Percentiles rank a stretch among this genome's conserved stretches.
Evolutionary conservation across 768 basidiomycete species (phyloP).

Genomic region (Pleurotus tuber-regium): DNA sequence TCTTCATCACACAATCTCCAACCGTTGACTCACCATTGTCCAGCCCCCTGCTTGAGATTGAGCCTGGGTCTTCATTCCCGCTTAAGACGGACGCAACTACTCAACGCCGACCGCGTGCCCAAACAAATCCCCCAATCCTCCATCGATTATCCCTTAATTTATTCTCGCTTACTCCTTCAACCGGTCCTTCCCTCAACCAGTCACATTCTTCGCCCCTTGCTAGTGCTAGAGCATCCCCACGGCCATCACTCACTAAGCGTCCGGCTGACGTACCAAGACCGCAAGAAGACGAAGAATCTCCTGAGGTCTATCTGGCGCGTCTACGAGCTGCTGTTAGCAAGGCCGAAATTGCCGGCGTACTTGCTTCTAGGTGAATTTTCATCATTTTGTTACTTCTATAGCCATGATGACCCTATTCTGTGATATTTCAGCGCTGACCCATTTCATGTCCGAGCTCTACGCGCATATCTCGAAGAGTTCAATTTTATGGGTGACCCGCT

Average conservation of each 20-base stretch:
- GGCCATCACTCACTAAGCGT: constrained; percentile 41
- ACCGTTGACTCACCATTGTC: constrained; percentile 16
- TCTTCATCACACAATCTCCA: constrained; percentile 23
- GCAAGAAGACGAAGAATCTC: constrained; percentile 56
- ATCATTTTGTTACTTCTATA: background rate
- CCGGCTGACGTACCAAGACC: constrained; percentile 51
- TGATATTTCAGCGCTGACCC: constrained; percentile 56
- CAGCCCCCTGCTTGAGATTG: constrained; percentile 14
- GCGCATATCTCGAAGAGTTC: constrained; percentile 71
- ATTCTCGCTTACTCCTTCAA: constrained; percentile 43
- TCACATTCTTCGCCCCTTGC: background rate
- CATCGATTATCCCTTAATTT: constrained; percentile 69
- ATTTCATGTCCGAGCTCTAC: constrained; percentile 69
- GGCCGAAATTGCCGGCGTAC: constrained; percentile 73
- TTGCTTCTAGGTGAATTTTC: constrained; percentile 72
- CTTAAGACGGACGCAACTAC: constrained; percentile 18
- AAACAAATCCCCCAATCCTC: constrained; percentile 68
- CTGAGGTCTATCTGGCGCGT: constrained; percentile 66
- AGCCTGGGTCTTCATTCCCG: constrained; percentile 5
- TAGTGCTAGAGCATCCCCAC: constrained; percentile 37
- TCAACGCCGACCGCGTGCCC: constrained; percentile 32
- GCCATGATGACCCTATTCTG: constrained; percentile 10
- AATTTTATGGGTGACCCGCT: constrained; percentile 79
- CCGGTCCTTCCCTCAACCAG: background rate
- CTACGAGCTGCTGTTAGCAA: constrained; percentile 65